Percentiles rank a stretch among this genome's conserved stretches.
Conservation (phyloP, 1,139 yeast species). For the Debaryomycetaceae sp. region DNA sequence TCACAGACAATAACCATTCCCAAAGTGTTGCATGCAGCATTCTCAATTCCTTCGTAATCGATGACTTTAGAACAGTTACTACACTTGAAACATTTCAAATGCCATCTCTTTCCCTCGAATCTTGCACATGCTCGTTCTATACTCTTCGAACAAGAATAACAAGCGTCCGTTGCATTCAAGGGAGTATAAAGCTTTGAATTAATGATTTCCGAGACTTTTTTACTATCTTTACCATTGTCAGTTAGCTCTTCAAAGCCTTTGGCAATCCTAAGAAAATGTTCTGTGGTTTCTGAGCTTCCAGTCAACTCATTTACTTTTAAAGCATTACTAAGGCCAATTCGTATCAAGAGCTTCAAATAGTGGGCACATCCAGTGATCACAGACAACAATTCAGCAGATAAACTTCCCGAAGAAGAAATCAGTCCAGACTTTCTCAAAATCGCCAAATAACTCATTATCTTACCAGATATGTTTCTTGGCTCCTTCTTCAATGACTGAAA, state of each 20-base stretch:
- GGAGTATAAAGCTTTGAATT: conserved; percentile 35
- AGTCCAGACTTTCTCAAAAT: conserved; percentile 58
- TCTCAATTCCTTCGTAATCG: conserved; percentile 28
- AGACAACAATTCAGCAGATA: conserved; percentile 58
- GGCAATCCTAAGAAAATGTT: conserved; percentile 52
- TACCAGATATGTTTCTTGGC: conserved; percentile 84
- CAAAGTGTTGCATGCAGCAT: conserved; percentile 23
- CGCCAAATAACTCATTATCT: conserved; percentile 73
- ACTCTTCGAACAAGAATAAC: conserved; percentile 66
- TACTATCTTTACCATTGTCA: background rate
- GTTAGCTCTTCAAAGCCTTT: conserved; percentile 24
- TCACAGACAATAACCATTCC: conserved; percentile 48
- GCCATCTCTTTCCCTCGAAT: conserved; percentile 74
- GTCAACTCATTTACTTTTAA: conserved; percentile 60
- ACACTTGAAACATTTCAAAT: conserved; percentile 68
- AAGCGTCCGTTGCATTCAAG: conserved; percentile 71
- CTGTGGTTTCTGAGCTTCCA: conserved; percentile 60
- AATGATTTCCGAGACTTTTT: conserved; percentile 13
- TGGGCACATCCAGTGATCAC: conserved; percentile 93
- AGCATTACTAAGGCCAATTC: conserved; percentile 77
- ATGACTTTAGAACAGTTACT: conserved; percentile 45
- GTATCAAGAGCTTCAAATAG: conserved; percentile 76
- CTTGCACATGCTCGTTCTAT: conserved; percentile 80
- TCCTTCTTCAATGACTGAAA: conserved; percentile 55
- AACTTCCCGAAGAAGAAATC: conserved; percentile 55